These are phyloP conservation scores for Mucor irregularis DNA, from an alignment of 371 early-diverging fungal genomes.

Conservation along the genomic window DNA sequence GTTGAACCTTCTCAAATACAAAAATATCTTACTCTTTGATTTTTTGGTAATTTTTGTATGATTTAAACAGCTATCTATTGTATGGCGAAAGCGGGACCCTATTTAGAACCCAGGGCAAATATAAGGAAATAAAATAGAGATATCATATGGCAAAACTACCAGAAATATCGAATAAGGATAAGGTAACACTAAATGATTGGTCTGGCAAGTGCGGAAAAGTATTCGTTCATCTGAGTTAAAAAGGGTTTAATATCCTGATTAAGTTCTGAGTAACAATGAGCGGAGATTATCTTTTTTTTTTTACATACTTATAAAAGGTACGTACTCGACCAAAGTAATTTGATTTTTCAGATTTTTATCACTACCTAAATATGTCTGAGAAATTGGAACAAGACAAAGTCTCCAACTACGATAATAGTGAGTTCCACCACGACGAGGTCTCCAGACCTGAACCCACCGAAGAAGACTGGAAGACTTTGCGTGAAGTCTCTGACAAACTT, in stretches of 20 bases:
- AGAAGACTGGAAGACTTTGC: slow-evolving; percentile 40
- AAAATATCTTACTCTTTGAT: too few species aligned
- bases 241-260: background rate
- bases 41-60: background rate
- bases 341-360: background rate
- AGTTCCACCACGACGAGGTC: slow-evolving; percentile 8
- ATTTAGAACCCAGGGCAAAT: background rate
- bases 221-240: slow-evolving; percentile 8
- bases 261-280: slow-evolving; percentile 1
- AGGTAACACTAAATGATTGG: background rate
- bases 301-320: background rate
- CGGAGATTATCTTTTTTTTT: background rate
- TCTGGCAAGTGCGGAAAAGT: background rate
- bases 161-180: background rate
- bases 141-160: slow-evolving; percentile 14
- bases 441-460: slow-evolving; percentile 42
- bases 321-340: background rate
- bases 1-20: too few species aligned
- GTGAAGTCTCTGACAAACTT: slow-evolving; percentile 40
- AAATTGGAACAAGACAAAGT: slow-evolving; percentile 19
- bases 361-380: slow-evolving; percentile 9
- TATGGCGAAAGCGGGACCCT: background rate
- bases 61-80: background rate
- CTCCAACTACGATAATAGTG: slow-evolving; percentile 3
- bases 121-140: background rate